Conservation (phyloP, 225 moss, liverwort and hornwort species). For the Sphagnum tenellum region DNA sequence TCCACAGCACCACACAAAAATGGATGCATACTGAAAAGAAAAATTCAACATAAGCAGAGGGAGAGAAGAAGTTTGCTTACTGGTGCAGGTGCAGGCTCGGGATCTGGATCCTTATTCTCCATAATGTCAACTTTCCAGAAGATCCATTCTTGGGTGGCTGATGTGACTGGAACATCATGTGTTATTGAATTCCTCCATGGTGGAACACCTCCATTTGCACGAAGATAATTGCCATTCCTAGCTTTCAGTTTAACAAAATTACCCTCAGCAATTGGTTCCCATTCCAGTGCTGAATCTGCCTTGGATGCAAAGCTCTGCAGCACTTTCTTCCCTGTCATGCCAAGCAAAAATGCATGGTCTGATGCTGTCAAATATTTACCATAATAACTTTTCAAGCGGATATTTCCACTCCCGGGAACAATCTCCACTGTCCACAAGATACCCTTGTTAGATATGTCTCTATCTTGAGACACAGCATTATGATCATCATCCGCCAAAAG, state of each 20-base stretch:
- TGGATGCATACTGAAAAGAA: no score
- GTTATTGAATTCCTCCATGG: slow-evolving; percentile 20
- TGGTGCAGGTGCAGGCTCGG: no score
- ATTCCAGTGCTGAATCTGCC: slow-evolving; percentile 40
- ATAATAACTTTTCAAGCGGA: slow-evolving; percentile 66
- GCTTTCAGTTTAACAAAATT: slow-evolving; percentile 34
- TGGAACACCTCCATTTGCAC: slow-evolving; percentile 33
- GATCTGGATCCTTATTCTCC: neutral
- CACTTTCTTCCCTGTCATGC: slow-evolving; percentile 65
- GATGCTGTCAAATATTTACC: slow-evolving; percentile 56
- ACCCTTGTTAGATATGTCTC: slow-evolving; percentile 29
- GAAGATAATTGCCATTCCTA: slow-evolving; percentile 48
- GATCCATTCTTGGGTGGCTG: slow-evolving; percentile 8
- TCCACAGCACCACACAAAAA: no score
- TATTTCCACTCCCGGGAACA: slow-evolving; percentile 27
- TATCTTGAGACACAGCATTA: slow-evolving; percentile 51
- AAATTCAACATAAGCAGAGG: no score
- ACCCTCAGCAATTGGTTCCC: slow-evolving; percentile 49
- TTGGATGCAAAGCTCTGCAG: slow-evolving; percentile 47
- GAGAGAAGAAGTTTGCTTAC: no score
- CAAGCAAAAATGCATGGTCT: slow-evolving; percentile 32
- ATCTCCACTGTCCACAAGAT: slow-evolving; percentile 72
- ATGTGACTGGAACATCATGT: slow-evolving; percentile 14
- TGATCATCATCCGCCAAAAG: slow-evolving; percentile 81
- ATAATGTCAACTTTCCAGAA: slow-evolving; percentile 27